These are phyloP conservation scores for Carex parvula DNA, from an alignment of 176 grass and related monocot genomes.

Conservation along the genomic window DNA sequence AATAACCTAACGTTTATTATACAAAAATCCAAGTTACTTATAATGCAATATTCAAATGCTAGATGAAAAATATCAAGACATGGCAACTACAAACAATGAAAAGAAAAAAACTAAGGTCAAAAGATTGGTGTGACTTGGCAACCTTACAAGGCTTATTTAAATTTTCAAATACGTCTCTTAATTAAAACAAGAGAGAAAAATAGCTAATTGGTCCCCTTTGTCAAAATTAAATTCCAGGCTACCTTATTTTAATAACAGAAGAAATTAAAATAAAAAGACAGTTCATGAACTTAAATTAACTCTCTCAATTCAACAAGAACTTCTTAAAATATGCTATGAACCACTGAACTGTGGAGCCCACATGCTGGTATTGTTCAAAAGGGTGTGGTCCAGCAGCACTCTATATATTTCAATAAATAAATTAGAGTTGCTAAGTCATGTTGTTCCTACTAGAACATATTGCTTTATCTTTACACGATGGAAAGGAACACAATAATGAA, in stretches of 20 bases:
- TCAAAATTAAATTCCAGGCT: constrained; percentile 14
- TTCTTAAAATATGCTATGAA: neutral
- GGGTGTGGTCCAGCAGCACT: neutral
- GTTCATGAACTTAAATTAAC: neutral
- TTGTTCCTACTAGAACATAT: neutral
- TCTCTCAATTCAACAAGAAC: neutral
- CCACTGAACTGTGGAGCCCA: neutral
- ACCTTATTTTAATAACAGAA: neutral
- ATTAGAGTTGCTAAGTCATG: neutral
- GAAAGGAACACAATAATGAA: neutral
- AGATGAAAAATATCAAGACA: constrained; percentile 16
- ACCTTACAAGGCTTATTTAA: neutral
- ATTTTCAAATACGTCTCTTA: neutral
- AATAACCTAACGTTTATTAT: neutral
- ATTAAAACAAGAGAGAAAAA: constrained; percentile 12
- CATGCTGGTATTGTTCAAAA: constrained; percentile 11
- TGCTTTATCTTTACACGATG: neutral
- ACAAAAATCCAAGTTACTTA: neutral
- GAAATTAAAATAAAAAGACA: neutral
- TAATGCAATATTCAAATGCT: neutral
- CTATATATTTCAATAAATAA: neutral
- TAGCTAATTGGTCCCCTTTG: neutral
- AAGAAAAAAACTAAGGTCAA: neutral
- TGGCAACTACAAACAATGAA: neutral
- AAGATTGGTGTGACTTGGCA: neutral